phyloP scores from a whole-genome alignment of 1,284 basidiomycete genomes.

The Pisolithus thermaeus region DNA sequence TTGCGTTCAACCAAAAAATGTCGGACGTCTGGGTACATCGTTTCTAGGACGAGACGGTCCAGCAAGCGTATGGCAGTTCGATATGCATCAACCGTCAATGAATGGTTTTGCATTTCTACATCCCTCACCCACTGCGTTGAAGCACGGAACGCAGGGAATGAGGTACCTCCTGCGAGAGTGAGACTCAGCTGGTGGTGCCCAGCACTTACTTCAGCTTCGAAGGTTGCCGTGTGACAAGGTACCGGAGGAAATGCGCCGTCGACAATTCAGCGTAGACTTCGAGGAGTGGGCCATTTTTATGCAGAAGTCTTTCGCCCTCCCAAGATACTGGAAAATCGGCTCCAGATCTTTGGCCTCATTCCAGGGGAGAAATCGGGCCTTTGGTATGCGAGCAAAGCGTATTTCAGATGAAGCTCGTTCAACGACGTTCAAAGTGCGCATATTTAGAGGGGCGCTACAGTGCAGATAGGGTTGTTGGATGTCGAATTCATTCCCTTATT shows the following conservation, averaged over 20 bases:
- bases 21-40: constrained; percentile 16
- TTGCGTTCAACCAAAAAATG: constrained; percentile 13
- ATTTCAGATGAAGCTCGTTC: constrained; percentile 15
- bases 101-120: constrained; percentile 17
- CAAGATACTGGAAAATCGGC: constrained; percentile 19
- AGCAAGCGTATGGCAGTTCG: constrained; percentile 16
- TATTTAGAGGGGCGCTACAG: constrained; percentile 13
- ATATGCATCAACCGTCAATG: constrained; percentile 23
- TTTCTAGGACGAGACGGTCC: constrained; percentile 9
- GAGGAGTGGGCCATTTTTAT: constrained; percentile 11
- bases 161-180: constrained; percentile 9
- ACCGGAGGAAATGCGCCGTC: constrained; percentile 22
- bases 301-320: constrained; percentile 18
- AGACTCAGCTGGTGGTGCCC: constrained; percentile 24
- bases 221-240: constrained; percentile 14
- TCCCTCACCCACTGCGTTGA: constrained; percentile 20
- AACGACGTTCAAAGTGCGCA: constrained; percentile 6
- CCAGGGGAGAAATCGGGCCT: constrained; percentile 18
- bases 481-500: constrained; percentile 22
- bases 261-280: constrained; percentile 24
- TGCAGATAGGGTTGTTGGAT: constrained; percentile 19
- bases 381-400: constrained; percentile 19
- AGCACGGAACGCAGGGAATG: constrained; percentile 8
- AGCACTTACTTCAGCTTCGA: constrained; percentile 23
- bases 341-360: constrained; percentile 12